Conservation (phyloP, 2,329 filamentous ascomycete genomes). For the Fusarium algeriense region DNA sequence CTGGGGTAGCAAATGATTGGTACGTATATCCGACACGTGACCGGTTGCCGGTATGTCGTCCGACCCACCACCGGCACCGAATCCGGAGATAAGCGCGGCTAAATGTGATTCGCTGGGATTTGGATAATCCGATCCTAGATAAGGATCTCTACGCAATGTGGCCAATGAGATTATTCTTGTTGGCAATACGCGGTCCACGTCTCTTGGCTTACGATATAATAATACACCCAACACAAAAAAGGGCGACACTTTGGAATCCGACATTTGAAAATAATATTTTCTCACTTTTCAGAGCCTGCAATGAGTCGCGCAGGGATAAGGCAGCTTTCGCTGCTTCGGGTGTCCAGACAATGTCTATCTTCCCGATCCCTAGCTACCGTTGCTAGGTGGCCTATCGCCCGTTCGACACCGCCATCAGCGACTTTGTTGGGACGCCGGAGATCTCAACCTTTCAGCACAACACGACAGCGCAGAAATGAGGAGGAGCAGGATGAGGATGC, state of each 20-base stretch:
- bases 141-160: conserved; percentile 2
- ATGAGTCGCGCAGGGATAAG: conserved; percentile 37
- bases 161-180: conserved; percentile 28
- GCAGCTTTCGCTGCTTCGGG: conserved; percentile 37
- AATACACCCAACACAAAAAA: conserved; percentile 13
- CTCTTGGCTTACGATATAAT: conserved; percentile 22
- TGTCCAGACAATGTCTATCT: conserved; percentile 31
- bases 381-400: conserved; percentile 25
- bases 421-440: conserved; percentile 3
- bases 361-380: conserved; percentile 24
- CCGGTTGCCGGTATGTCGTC: conserved; percentile 21
- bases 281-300: background rate
- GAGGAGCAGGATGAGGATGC: conserved; percentile 49
- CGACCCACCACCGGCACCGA: conserved; percentile 30
- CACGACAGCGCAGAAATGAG: conserved; percentile 6
- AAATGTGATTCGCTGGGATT: background rate
- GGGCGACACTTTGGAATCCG: background rate
- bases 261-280: background rate
- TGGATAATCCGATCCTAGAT: conserved; percentile 29
- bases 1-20: conserved; percentile 19
- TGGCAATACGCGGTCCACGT: conserved; percentile 19
- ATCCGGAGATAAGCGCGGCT: background rate
- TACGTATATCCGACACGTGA: conserved; percentile 28
- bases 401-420: background rate
- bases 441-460: conserved; percentile 28